Evolutionary conservation across 805 yeast genomes (phyloP).

Genomic region (Trichomonascus vanleenenianus): DNA sequence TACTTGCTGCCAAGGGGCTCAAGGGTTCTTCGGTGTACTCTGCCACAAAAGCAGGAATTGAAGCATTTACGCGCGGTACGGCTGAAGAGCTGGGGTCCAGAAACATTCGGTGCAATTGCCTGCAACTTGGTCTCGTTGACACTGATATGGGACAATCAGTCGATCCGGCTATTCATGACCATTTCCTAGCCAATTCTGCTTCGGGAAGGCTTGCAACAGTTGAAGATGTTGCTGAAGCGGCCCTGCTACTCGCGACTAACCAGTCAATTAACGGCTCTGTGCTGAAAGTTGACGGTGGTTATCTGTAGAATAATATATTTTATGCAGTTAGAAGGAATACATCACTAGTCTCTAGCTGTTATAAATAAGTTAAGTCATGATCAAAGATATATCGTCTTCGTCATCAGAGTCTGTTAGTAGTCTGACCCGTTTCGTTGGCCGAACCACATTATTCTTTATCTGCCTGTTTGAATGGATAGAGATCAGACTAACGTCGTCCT

Average conservation of each 20-base stretch:
- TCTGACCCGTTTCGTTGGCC: no score
- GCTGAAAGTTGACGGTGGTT: conserved; percentile 17
- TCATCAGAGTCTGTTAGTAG: background rate
- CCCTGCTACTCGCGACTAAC: conserved; percentile 11
- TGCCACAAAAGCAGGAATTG: conserved; percentile 63
- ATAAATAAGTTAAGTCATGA: background rate
- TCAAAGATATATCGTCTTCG: background rate
- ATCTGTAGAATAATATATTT: background rate
- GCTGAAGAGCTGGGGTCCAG: conserved; percentile 51
- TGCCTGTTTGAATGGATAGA: background rate
- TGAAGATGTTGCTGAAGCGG: conserved; percentile 18
- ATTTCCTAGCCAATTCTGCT: conserved; percentile 9
- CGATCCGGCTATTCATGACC: conserved; percentile 2
- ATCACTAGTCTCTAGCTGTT: no score
- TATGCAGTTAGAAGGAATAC: background rate
- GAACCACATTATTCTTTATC: no score
- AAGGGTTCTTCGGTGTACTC: conserved; percentile 58
- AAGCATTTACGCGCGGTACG: conserved; percentile 51
- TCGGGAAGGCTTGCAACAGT: conserved; percentile 8
- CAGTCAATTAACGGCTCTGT: conserved; percentile 14
- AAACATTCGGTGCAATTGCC: conserved; percentile 52
- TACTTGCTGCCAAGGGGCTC: conserved; percentile 40
- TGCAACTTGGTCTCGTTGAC: conserved; percentile 60
- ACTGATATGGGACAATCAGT: conserved; percentile 47
- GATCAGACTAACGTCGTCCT: background rate